These are phyloP conservation scores for Gentiana straminea DNA, from an alignment of 257 asterid species.

Conservation along the genomic window DNA sequence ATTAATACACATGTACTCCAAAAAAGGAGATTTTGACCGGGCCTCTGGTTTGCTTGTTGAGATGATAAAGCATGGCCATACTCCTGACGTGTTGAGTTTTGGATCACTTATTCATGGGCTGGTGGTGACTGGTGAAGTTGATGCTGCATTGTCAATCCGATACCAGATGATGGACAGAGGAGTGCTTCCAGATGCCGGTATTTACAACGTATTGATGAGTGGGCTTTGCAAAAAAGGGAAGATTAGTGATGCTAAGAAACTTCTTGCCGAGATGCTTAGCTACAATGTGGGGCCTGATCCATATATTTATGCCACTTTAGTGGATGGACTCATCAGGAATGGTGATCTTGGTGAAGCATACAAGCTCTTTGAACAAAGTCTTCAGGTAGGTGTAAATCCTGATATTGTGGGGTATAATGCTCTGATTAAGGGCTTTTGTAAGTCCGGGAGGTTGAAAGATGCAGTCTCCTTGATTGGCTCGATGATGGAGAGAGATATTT, in stretches of 20 bases:
- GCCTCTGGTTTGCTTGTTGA: slow-evolving; percentile 55
- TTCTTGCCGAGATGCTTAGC: slow-evolving; percentile 63
- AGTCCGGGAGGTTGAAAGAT: slow-evolving; percentile 56
- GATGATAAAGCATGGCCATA: slow-evolving; percentile 63
- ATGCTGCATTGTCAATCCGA: slow-evolving; percentile 58
- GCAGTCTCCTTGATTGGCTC: slow-evolving; percentile 47
- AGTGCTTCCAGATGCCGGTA: slow-evolving; percentile 56
- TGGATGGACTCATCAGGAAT: slow-evolving; percentile 68
- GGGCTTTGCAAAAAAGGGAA: slow-evolving; percentile 64
- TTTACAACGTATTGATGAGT: slow-evolving; percentile 69
- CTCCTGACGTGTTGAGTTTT: slow-evolving; percentile 63
- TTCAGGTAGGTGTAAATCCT: slow-evolving; percentile 39
- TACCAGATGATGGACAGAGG: slow-evolving; percentile 66
- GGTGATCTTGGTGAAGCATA: slow-evolving; percentile 59
- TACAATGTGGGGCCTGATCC: slow-evolving; percentile 51
- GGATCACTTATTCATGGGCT: slow-evolving; percentile 75
- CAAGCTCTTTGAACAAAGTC: slow-evolving; percentile 43
- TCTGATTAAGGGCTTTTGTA: slow-evolving; percentile 86
- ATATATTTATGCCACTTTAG: slow-evolving; percentile 62
- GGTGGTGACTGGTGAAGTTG: slow-evolving; percentile 62
- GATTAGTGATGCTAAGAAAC: slow-evolving; percentile 48
- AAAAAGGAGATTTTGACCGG: slow-evolving; percentile 51
- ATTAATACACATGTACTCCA: slow-evolving; percentile 47
- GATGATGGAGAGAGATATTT: slow-evolving; percentile 40
- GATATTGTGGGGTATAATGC: slow-evolving; percentile 79